These are phyloP conservation scores for Arachnomyces sp. DNA, from an alignment of 2,329 filamentous ascomycete genomes.

Conservation along the genomic window DNA sequence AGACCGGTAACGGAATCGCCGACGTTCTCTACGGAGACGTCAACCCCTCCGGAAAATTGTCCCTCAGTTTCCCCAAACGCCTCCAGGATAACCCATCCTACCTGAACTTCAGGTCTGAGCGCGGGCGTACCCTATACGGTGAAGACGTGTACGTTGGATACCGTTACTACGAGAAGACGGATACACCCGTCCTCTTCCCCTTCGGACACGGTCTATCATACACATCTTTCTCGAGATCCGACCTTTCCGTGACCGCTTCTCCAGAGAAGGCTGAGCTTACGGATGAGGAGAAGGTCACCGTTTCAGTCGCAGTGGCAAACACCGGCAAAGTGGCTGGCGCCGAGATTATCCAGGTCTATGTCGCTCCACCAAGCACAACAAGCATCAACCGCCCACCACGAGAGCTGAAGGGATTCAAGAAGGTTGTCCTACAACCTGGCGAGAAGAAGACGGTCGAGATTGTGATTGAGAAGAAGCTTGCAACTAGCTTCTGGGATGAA, in stretches of 20 bases:
- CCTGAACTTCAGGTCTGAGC: slow-evolving; percentile 64
- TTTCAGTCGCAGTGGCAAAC: slow-evolving; percentile 44
- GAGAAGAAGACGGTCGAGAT: slow-evolving; percentile 52
- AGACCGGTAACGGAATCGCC: slow-evolving; percentile 71
- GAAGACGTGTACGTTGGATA: slow-evolving; percentile 78
- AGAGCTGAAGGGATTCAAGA: slow-evolving; percentile 58
- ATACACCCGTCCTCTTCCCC: slow-evolving; percentile 58
- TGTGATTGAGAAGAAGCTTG: slow-evolving; percentile 53
- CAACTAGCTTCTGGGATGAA: slow-evolving; percentile 63
- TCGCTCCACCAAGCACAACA: slow-evolving; percentile 38
- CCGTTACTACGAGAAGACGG: slow-evolving; percentile 66
- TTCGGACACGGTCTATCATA: slow-evolving; percentile 78
- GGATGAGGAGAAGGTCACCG: slow-evolving; percentile 39
- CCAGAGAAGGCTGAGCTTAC: slow-evolving; percentile 29
- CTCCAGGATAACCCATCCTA: slow-evolving; percentile 66
- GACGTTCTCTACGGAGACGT: slow-evolving; percentile 67
- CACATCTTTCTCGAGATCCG: slow-evolving; percentile 55
- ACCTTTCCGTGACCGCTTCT: slow-evolving; percentile 30
- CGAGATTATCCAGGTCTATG: slow-evolving; percentile 50
- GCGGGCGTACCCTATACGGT: slow-evolving; percentile 63
- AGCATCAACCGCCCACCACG: slow-evolving; percentile 50
- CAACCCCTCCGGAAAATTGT: slow-evolving; percentile 67
- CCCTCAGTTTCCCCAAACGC: slow-evolving; percentile 60
- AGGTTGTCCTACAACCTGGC: slow-evolving; percentile 54
- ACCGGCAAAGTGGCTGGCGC: slow-evolving; percentile 45